Evolutionary conservation across 768 basidiomycete genomes (phyloP).

Genomic region (Plicaturopsis crispa): DNA sequence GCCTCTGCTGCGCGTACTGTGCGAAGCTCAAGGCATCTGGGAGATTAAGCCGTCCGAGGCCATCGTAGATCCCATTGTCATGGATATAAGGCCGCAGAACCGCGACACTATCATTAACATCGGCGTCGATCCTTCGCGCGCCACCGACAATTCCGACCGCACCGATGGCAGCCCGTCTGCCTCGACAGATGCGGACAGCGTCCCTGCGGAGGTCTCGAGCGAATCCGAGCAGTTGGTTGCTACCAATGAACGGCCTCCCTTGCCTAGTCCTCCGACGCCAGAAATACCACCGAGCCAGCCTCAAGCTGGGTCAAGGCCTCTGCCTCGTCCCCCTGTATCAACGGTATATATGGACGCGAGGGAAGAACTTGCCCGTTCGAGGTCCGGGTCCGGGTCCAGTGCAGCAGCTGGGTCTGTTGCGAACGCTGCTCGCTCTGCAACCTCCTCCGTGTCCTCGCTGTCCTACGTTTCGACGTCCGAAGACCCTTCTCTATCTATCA

Average conservation of each 20-base stretch:
- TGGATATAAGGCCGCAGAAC: conserved; percentile 28
- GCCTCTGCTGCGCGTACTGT: conserved; percentile 60
- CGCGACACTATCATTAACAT: conserved; percentile 19
- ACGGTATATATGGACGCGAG: conserved; percentile 31
- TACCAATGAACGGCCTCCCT: conserved; percentile 8
- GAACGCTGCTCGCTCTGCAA: conserved; percentile 9
- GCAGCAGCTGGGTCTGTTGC: conserved; percentile 2
- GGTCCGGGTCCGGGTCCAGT: conserved; percentile 4
- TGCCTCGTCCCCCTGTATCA: conserved; percentile 20
- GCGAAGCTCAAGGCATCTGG: conserved; percentile 70
- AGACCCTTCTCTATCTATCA: conserved; percentile 12
- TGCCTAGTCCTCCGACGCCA: conserved; percentile 8
- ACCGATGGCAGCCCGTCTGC: conserved; percentile 5
- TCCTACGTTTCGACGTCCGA: conserved; percentile 22
- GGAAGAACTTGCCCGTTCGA: conserved; percentile 17
- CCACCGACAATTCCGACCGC: background rate
- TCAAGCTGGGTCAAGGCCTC: conserved; percentile 9
- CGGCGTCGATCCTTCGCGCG: conserved; percentile 5
- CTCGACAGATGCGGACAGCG: conserved; percentile 7
- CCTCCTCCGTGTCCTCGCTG: conserved; percentile 8
- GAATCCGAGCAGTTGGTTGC: conserved; percentile 6
- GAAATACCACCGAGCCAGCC: conserved; percentile 8
- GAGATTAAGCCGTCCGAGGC: conserved; percentile 19
- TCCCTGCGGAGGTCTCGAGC: conserved; percentile 7
- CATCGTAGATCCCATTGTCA: conserved; percentile 15